phyloP scores from a whole-genome alignment of 768 basidiomycete species.

The Mycena polygramma region DNA sequence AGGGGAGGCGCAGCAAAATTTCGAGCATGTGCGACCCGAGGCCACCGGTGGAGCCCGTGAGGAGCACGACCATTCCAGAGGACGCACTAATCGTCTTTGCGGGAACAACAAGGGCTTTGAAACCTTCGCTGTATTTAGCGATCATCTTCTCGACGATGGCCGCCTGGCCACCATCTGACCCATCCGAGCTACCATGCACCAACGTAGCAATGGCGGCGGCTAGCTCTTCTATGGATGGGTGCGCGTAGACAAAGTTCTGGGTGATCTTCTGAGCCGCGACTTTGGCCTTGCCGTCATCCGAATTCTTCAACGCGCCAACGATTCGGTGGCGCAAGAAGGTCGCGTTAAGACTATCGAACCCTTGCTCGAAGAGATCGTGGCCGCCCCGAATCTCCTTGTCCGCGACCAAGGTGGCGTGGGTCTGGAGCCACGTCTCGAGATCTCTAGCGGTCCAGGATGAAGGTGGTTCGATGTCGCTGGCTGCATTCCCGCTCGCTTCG shows the following conservation, averaged over 20 bases:
- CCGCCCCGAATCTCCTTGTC: conserved; percentile 25
- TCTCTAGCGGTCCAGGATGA: conserved; percentile 32
- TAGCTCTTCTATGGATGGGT: conserved; percentile 36
- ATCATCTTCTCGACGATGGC: conserved; percentile 27
- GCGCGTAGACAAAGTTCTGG: conserved; percentile 35
- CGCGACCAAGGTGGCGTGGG: conserved; percentile 38
- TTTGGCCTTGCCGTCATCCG: not conserved
- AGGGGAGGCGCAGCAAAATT: conserved; percentile 40
- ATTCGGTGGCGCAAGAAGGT: conserved; percentile 55
- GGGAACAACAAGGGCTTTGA: conserved; percentile 1
- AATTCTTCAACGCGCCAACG: conserved; percentile 42
- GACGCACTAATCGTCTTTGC: not conserved
- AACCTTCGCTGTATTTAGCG: conserved; percentile 22
- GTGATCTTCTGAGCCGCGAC: conserved; percentile 14
- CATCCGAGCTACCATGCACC: conserved; percentile 1
- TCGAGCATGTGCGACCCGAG: conserved; percentile 54
- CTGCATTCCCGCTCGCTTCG: conserved; percentile 37
- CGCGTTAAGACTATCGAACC: conserved; percentile 54
- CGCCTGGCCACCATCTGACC: not conserved
- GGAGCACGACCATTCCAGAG: conserved; percentile 44
- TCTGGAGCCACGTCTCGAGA: conserved; percentile 40
- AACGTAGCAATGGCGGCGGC: conserved; percentile 12
- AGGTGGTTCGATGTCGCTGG: conserved; percentile 34
- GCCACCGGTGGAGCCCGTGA: conserved; percentile 60
- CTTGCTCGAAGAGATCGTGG: conserved; percentile 49